Base-by-base conservation (phyloP, 768 basidiomycete genomes). In the Suillus hirtellus region DNA sequence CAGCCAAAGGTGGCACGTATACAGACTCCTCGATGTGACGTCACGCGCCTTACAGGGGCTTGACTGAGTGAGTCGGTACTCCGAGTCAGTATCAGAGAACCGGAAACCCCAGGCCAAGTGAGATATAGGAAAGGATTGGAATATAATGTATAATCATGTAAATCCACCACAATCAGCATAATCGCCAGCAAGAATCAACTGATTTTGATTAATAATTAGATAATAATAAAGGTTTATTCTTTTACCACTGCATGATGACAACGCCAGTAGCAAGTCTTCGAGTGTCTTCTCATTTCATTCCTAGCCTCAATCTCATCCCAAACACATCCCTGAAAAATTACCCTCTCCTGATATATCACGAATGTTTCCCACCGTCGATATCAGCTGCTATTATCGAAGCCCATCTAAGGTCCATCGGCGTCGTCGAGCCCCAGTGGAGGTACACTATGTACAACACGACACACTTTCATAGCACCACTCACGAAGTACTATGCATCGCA, bases 401-500 rank as follows among this genome's bases (percentile, higher is more conserved):
- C 19, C 77, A 81, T 65, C 65, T 82, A 40, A 49, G 52, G 17
- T 68, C 62, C 35, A 66, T 76, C 34, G 78, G 75, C 10, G 75
- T 76, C 17, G 74, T 75, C n/a, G 63, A 64, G 42, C 80, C 80
- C 3, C 72, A 76, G 61, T 80, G 81, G 79, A 74, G 76, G 15
- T 82, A 77, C 68, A 75, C 77, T 31, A 80, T 80, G 78, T 81
- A 80, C 71, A 65, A 60, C 49, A 70, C 70, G 34, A 73, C 75
- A 31, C 79, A 82, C 66, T 82, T 76, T 67, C 79, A 82, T 64
- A 76, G 75, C n/a, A 80, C 77, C 46, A 76, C 76, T 14, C 77
- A 81, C 73, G 79, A 81, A 62, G 72, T 82, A 17, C 66, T 81
- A 61, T 74, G 74, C 53, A 68, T 80, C 44, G 65, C 67, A 12